Percentiles rank a stretch among this genome's conserved stretches.
phyloP scores from a whole-genome alignment of 352 stramenopile genomes.

The Blastocystis sp. region DNA sequence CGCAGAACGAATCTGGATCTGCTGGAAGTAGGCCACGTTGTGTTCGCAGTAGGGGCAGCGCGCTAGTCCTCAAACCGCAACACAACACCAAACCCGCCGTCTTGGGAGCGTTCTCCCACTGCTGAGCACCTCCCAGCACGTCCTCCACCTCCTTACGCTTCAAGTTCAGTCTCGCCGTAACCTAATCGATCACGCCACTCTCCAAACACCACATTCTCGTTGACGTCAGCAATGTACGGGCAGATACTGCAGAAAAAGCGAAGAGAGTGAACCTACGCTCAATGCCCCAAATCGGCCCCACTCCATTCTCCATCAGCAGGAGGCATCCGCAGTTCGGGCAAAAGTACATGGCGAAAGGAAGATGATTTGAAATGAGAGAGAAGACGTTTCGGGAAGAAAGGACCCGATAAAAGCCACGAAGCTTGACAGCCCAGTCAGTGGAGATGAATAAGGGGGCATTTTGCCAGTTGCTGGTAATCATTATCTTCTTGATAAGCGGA shows the following conservation, averaged over 20 bases:
- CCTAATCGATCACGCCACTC: neutral
- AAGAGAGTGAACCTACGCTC: conserved; percentile 19
- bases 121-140: conserved; percentile 91
- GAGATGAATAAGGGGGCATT: neutral
- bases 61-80: conserved; percentile 72
- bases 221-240: conserved; percentile 60
- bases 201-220: neutral
- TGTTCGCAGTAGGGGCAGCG: conserved; percentile 90
- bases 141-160: conserved; percentile 96
- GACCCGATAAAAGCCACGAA: neutral
- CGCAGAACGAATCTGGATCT: conserved; percentile 98
- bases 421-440: neutral
- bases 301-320: conserved; percentile 57
- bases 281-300: neutral
- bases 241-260: conserved; percentile 69
- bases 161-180: conserved; percentile 72
- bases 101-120: conserved; percentile 97
- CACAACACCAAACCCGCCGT: conserved; percentile 76
- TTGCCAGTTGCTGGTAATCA: neutral
- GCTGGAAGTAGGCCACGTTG: conserved; percentile 98
- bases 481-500: neutral
- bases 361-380: neutral
- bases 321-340: conserved; percentile 67
- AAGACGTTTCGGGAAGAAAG: neutral
- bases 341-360: conserved; percentile 58